A percentile compares a stretch with the other conserved stretches of the same genome.
Evolutionary conservation across 2,329 filamentous ascomycete species (phyloP).

Genomic region (Alternaria ethzedia): DNA sequence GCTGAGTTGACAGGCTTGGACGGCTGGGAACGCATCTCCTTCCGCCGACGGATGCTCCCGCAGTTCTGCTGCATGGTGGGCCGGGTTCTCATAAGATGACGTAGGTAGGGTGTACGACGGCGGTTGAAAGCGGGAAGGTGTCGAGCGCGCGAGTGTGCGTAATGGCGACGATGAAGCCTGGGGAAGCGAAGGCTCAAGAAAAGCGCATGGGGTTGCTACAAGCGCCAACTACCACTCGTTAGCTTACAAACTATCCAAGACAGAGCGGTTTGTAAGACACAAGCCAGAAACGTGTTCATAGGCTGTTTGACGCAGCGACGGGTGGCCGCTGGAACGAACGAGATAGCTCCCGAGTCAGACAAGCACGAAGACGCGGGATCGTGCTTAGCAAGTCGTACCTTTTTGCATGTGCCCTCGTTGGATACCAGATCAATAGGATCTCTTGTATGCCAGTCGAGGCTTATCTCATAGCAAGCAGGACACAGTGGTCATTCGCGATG

Average conservation of each 20-base stretch:
- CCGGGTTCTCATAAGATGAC: slow-evolving; percentile 34
- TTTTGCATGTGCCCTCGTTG: slow-evolving; percentile 40
- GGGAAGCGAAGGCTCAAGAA: slow-evolving; percentile 37
- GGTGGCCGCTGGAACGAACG: slow-evolving; percentile 39
- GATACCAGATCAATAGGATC: slow-evolving; percentile 23
- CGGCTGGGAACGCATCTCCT: slow-evolving; percentile 40
- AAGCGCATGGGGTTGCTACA: slow-evolving; percentile 38
- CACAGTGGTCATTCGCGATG: slow-evolving; percentile 39
- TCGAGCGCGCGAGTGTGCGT: slow-evolving; percentile 21
- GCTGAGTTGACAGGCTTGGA: slow-evolving; percentile 38
- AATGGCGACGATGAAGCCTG: slow-evolving; percentile 32
- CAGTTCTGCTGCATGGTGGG: slow-evolving; percentile 29
- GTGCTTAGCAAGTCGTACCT: slow-evolving; percentile 39
- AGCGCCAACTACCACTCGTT: slow-evolving; percentile 45
- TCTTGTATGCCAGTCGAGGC: slow-evolving; percentile 33
- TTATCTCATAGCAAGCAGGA: slow-evolving; percentile 40
- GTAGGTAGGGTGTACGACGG: slow-evolving; percentile 17
- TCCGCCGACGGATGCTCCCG: slow-evolving; percentile 25
- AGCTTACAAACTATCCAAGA: slow-evolving; percentile 48
- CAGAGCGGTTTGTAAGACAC: slow-evolving; percentile 46
- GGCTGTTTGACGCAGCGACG: slow-evolving; percentile 43
- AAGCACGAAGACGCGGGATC: slow-evolving; percentile 34
- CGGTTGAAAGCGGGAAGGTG: slow-evolving; percentile 16
- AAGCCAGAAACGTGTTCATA: slow-evolving; percentile 48
- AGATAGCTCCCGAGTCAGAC: slow-evolving; percentile 43